These are phyloP conservation scores for Microsporum audouinii DNA, from an alignment of 2,329 filamentous ascomycete genomes.

Conservation along the genomic window DNA sequence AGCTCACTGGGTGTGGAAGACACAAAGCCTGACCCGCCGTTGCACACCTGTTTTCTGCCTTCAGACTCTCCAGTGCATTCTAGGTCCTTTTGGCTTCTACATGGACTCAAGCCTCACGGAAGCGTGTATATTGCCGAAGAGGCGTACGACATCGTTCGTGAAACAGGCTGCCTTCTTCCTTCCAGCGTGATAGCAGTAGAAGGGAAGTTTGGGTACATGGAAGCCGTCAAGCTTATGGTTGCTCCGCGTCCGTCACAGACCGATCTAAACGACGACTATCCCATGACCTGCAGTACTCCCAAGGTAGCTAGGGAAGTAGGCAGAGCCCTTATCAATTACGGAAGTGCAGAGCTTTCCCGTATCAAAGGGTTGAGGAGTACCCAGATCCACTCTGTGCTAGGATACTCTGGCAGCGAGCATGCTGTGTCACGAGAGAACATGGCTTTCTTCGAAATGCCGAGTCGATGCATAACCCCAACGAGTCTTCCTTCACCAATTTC, in stretches of 20 bases:
- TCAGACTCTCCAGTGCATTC: slow-evolving; percentile 76
- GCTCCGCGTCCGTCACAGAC: slow-evolving; percentile 45
- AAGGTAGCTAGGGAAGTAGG: slow-evolving; percentile 60
- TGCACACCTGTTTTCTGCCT: slow-evolving; percentile 89
- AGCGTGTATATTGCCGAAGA: slow-evolving; percentile 89
- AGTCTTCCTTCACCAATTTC: not conserved
- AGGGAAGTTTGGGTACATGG: slow-evolving; percentile 79
- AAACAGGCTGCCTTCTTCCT: slow-evolving; percentile 78
- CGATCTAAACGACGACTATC: slow-evolving; percentile 30
- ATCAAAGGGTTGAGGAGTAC: slow-evolving; percentile 77
- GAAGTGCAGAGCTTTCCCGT: slow-evolving; percentile 65
- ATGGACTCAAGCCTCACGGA: slow-evolving; percentile 81
- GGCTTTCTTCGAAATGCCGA: slow-evolving; percentile 49
- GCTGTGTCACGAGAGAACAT: slow-evolving; percentile 82
- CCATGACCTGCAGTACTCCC: slow-evolving; percentile 19
- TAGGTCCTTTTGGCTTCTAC: slow-evolving; percentile 92
- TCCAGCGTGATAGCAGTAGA: slow-evolving; percentile 85
- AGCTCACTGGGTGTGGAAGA: slow-evolving; percentile 5
- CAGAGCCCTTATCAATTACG: slow-evolving; percentile 83
- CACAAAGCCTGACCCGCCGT: slow-evolving; percentile 43
- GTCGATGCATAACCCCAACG: slow-evolving; percentile 5
- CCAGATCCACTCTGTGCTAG: slow-evolving; percentile 68
- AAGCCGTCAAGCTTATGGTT: slow-evolving; percentile 77
- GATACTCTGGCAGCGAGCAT: slow-evolving; percentile 92
- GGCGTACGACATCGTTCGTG: slow-evolving; percentile 64